phyloP scores from a whole-genome alignment of 148 eudicot genomes.

The Heliosperma pusillum region DNA sequence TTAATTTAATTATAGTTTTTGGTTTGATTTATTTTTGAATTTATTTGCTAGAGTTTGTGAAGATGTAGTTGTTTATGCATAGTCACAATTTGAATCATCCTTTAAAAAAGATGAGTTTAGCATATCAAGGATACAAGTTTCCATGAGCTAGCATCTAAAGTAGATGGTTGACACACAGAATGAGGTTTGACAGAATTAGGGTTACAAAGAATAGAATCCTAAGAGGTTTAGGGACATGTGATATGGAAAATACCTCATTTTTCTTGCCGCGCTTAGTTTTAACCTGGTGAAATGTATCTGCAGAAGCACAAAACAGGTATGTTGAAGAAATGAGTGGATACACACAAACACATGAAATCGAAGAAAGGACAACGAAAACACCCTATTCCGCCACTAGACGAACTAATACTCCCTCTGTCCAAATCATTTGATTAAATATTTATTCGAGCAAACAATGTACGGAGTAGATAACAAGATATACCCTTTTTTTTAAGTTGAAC shows the following conservation, averaged over 20 bases:
- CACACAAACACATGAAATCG: background rate
- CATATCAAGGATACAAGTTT: too few species aligned
- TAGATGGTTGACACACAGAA: too few species aligned
- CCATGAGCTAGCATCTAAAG: too few species aligned
- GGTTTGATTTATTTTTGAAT: too few species aligned
- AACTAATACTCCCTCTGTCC: background rate
- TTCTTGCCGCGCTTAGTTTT: constrained; percentile 41
- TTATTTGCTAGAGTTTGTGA: too few species aligned
- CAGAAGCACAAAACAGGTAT: constrained; percentile 17
- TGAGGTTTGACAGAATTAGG: background rate
- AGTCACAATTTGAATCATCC: too few species aligned
- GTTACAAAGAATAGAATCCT: too few species aligned
- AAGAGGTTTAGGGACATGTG: background rate
- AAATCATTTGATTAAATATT: too few species aligned
- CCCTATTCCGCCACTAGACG: background rate
- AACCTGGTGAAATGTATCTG: constrained; percentile 48
- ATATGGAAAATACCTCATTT: constrained; percentile 34
- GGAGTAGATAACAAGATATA: background rate
- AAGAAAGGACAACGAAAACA: background rate
- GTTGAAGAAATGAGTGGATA: background rate
- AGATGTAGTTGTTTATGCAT: too few species aligned
- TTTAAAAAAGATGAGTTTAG: too few species aligned
- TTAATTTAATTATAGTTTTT: too few species aligned
- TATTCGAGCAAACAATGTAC: background rate
- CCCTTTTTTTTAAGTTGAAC: background rate